Conservation (phyloP, 2,329 filamentous ascomycete genomes). For the Ceratocystis variospora region DNA sequence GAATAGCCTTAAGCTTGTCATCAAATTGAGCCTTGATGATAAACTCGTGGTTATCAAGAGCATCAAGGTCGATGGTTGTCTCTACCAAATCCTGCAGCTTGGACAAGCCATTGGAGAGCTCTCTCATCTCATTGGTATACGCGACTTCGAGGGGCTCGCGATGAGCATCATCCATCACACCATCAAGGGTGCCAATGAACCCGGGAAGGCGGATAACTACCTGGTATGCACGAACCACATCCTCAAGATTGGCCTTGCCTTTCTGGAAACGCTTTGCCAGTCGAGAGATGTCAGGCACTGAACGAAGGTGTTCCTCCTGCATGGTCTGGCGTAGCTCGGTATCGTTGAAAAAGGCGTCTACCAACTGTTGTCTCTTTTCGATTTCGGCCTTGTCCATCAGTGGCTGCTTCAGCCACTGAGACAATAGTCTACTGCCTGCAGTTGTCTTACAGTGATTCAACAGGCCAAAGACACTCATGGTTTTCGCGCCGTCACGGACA, state of each 20-base stretch:
- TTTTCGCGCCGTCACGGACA: constrained; percentile 85
- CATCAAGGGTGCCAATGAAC: constrained; percentile 77
- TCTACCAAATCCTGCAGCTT: constrained; percentile 97
- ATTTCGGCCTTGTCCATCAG: constrained; percentile 85
- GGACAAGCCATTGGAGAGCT: constrained; percentile 62
- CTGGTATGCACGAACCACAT: constrained; percentile 91
- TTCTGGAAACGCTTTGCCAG: constrained; percentile 91
- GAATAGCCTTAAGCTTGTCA: constrained; percentile 71
- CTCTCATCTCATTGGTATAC: constrained; percentile 71
- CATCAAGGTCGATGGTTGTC: constrained; percentile 90
- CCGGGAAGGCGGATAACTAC: constrained; percentile 83
- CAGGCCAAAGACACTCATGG: constrained; percentile 88
- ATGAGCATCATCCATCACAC: constrained; percentile 90
- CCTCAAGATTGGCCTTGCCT: constrained; percentile 79
- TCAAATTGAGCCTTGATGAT: constrained; percentile 99
- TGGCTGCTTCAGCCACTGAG: constrained; percentile 96
- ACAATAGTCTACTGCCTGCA: constrained; percentile 72
- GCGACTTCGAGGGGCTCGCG: constrained; percentile 71
- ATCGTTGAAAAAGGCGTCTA: constrained; percentile 86
- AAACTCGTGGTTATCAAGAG: constrained; percentile 92
- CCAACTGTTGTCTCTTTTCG: constrained; percentile 78
- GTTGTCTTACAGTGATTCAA: constrained; percentile 97
- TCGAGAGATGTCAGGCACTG: constrained; percentile 86
- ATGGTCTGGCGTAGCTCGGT: constrained; percentile 89
- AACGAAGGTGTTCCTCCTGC: constrained; percentile 88